phyloP scores from a whole-genome alignment of 2,329 filamentous ascomycete genomes.

The Lasiodiplodia gonubiensis region DNA sequence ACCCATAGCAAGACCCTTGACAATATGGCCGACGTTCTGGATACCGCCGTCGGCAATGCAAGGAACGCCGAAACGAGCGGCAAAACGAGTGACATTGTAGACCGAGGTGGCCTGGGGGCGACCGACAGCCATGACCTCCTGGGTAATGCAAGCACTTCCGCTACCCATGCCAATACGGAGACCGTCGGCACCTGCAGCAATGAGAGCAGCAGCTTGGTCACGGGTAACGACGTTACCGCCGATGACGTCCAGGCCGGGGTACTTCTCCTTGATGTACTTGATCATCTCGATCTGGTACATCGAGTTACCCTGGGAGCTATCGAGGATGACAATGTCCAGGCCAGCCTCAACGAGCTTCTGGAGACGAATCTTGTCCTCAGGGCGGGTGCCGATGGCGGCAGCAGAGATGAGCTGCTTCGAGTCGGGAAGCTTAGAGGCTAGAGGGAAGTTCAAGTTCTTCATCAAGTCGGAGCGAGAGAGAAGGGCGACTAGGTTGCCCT shows the following conservation, averaged over 20 bases:
- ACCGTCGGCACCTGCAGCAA: conserved; percentile 93
- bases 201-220: conserved; percentile 90
- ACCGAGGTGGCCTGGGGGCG: conserved; percentile 94
- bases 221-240: conserved; percentile 98
- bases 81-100: conserved; percentile 86
- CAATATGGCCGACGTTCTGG: conserved; percentile 98
- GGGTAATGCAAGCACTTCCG: conserved; percentile 96
- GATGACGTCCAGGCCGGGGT: conserved; percentile 88
- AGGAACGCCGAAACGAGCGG: conserved; percentile 90
- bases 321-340: conserved; percentile 91
- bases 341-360: conserved; percentile 91
- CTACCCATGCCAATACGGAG: conserved; percentile 99
- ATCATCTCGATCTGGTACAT: conserved; percentile 99
- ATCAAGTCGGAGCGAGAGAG: conserved; percentile 78
- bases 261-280: conserved; percentile 89
- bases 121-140: conserved; percentile 99
- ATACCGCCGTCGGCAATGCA: conserved; percentile 98
- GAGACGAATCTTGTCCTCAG: conserved; percentile 87
- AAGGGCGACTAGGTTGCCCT: conserved; percentile 71
- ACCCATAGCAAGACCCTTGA: conserved; percentile 94
- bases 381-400: conserved; percentile 92
- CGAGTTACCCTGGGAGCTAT: conserved; percentile 97
- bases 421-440: conserved; percentile 93
- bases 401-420: conserved; percentile 98
- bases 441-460: conserved; percentile 97